phyloP scores from a whole-genome alignment of 1,284 basidiomycete genomes.

The Trichosporon sp. region DNA sequence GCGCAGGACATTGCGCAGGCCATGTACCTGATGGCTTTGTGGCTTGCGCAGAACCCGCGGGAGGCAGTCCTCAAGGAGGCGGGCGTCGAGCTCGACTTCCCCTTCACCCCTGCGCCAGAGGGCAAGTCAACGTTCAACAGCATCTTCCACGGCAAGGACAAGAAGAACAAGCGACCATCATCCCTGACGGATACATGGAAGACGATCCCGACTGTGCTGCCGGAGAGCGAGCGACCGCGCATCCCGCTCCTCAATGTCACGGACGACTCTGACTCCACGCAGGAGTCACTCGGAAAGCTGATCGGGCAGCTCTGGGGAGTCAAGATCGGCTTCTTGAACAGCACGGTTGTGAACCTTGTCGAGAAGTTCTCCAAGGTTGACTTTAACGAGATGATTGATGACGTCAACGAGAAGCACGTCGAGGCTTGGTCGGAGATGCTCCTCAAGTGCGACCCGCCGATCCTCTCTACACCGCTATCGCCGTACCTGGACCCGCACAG shows the following conservation, averaged over 20 bases:
- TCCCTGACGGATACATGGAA: conserved; percentile 35
- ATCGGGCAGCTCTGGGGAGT: conserved; percentile 73
- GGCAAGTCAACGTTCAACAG: conserved; percentile 9
- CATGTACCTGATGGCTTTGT: conserved; percentile 57
- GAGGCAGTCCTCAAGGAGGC: conserved; percentile 49
- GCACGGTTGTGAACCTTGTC: conserved; percentile 58
- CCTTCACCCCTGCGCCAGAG: conserved; percentile 34
- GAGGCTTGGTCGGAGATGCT: conserved; percentile 81
- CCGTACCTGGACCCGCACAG: conserved; percentile 75
- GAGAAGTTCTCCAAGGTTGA: conserved; percentile 40
- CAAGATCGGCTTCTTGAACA: conserved; percentile 75
- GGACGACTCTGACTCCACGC: conserved; percentile 72
- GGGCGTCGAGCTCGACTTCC: conserved; percentile 60
- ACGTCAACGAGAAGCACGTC: conserved; percentile 55
- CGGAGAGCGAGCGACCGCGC: conserved; percentile 55
- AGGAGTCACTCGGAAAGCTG: conserved; percentile 65
- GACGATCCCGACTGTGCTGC: conserved; percentile 47
- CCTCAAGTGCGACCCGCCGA: conserved; percentile 63
- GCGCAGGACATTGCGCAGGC: conserved; percentile 69
- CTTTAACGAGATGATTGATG: conserved; percentile 20
- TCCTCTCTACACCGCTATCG: conserved; percentile 66
- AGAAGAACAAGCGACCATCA: conserved; percentile 7
- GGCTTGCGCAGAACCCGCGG: conserved; percentile 29
- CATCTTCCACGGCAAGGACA: not conserved
- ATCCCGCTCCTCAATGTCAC: conserved; percentile 79